Base-by-base conservation (phyloP, 208 protist genomes). In the Acanthamoeba lenticulata region DNA sequence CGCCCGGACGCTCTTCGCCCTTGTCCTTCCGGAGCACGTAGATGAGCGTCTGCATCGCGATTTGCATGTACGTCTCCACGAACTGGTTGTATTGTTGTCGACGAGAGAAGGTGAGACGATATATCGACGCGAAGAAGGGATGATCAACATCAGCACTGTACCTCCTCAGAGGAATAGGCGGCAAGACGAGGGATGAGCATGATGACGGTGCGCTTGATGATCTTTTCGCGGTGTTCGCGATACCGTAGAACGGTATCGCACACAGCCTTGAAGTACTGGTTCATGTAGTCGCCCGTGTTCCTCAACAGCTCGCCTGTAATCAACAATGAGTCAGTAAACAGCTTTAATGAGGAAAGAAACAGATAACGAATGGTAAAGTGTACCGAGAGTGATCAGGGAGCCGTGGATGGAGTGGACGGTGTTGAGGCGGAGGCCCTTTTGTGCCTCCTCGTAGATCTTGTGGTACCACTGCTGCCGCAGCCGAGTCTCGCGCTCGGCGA, bases 381-480 rank as follows among this genome's bases (percentile, higher is more conserved):
- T 93, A 94, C 93, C 94, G 24, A 97, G 27, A 21, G 88, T 93
- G 24, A 97, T 81, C 15, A 98, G 90, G 15, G 96, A 94, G 57
- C 97, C 97, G 86, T 98, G 97, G n/a, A 97, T 94, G 1, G 32
- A 32, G 29, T 97, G 94, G n/a, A 91, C 38, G n/a, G 60, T 95
- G 69, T 90, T 79, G 2, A 69, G 42, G 62, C 79, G 67, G 32
- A 96, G 74, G 0, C 89, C 86, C 42, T 96, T 97, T 91, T 96
- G 81, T 29, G 95, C 95, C 60, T 98, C 97, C 19, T 97, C 92
- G 85, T 97, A 98, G 17, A 98, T 94, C 27, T 94, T 97, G 38
- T 95, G 72, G 38, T 97, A 98, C 97, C 96, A 98, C 49, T 97
- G 94, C 47, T 90, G 24, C 40, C 96, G 94, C 13, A 96, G 92